Evolutionary conservation across 495 filamentous ascomycete genomes (phyloP), one percentile per base, ranked within the genome.

Genomic region (Evernia prunastri): DNA sequence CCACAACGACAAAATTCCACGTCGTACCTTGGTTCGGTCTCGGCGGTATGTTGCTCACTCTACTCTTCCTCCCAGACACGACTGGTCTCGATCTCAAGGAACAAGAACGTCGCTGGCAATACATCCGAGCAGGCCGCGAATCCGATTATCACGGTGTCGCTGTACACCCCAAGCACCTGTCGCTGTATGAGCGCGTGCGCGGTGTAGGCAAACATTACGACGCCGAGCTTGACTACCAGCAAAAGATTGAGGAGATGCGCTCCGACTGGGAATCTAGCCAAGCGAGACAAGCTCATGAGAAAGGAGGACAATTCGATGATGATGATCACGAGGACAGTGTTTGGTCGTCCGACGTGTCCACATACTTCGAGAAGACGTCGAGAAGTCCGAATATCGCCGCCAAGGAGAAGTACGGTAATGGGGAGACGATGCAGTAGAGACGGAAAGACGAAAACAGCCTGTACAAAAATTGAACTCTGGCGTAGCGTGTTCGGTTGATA

Each of bases 11-110:
- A 36, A 92, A 90, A 69, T 96, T 96, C 81, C 84, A 89, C 74
- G 84, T 96, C 23, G 89, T 95, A 1, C 89, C 91, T 3, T 96
- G 91, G 91, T 96, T 96, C 72, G 91, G 90, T 71, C 85, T 96
- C 7, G 84, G 76, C 9, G 92, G 92, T 69, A 87, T 90, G 75
- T 35, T 95, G 27, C 69, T 95, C 43, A 96, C 91, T 15, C 81
- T 74, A 57, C 61, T 93, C 61, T 96, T 91, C 82, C 85, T 96
- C 4, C 92, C 92, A 4, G 91, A 96, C 71, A 96, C 92, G 67
- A 96, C 92, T 15, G 91, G 92, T 54, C 86, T 96, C 17, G 91
- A 96, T 69, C 84, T 96, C 56, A 93, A 94, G 80, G 92, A 96
- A 75, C 91, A 96, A 76, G 92, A 96, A 75, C 87, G 91, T 56